Evolutionary conservation across 371 early-diverging fungal genomes (phyloP).

Genomic region (Dichotomocladium elegans): DNA sequence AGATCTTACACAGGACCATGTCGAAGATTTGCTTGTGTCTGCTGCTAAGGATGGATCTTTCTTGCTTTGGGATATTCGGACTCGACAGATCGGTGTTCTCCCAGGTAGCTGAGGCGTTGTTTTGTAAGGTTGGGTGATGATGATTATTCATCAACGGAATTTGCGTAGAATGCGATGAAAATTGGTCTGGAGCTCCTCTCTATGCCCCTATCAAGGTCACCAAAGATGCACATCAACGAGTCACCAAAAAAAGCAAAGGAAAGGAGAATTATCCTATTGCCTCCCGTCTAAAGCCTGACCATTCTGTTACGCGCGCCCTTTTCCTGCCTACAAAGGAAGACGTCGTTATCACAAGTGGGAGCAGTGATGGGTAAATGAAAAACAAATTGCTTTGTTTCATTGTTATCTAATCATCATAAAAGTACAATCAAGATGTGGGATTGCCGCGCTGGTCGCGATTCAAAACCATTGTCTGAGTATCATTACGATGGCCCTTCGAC

Average conservation of each 20-base stretch:
- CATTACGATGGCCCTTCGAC: constrained; percentile 17
- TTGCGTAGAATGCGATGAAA: too few species aligned
- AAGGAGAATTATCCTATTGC: not conserved
- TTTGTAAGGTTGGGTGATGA: not conserved
- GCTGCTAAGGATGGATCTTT: constrained; percentile 62
- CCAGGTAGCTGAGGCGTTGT: not conserved
- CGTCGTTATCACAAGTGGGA: constrained; percentile 51
- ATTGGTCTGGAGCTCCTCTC: constrained; percentile 7
- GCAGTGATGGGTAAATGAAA: constrained; percentile 54
- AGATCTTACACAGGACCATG: not conserved
- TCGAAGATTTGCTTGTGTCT: constrained; percentile 56
- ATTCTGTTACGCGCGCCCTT: constrained; percentile 54
- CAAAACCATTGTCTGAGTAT: constrained; percentile 5
- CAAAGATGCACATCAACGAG: constrained; percentile 14
- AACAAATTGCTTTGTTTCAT: not conserved
- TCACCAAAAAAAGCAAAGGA: not conserved
- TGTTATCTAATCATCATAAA: not conserved
- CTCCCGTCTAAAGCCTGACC: constrained; percentile 12
- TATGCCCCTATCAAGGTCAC: constrained; percentile 20
- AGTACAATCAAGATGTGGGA: constrained; percentile 49
- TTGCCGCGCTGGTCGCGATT: constrained; percentile 24
- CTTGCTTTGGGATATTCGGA: constrained; percentile 63
- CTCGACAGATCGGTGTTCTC: not conserved
- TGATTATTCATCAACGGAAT: not conserved
- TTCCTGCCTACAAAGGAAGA: constrained; percentile 34